Evolutionary conservation across 352 stramenopile genomes (phyloP), one percentile per base, ranked within the genome.

Genomic region (Globisporangium spinosum): DNA sequence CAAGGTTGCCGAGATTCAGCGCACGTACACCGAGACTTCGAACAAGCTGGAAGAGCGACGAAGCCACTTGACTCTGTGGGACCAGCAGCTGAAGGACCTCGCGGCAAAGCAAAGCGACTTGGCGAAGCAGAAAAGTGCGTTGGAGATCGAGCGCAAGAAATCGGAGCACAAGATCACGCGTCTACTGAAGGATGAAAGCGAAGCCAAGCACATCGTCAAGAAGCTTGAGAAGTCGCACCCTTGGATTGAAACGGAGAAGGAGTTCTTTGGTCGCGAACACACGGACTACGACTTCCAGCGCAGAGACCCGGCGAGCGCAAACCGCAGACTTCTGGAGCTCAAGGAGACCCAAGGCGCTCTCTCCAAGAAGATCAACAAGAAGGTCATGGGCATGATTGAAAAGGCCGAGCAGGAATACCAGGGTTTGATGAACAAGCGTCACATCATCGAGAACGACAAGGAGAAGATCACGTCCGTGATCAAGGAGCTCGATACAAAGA

Each of bases 361-460:
- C 54, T 96, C 83, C 0, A 98, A 98, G 74, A 99, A 99, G 72
- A 98, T 99, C 68, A 99, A 99, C 83, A 99, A 99, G 77, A 99
- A 99, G 71, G 97, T 99, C 5, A 99, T 99, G 96, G 97, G 95
- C 38, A 99, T 99, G 97, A 99, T 99, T 74, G 98, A 99, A 62
- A 99, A 99, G 82, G 97, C 98, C 0, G 97, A 99, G 78, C 89
- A 97, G 57, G 97, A 99, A 74, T 99, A 99, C 78, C 95, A 98
- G 55, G 97, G 98, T 15, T 82, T 99, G 64, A 95, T 98, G 76
- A 92, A 97, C 70, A 99, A 99, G 81, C 87, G 89, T 12, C 91
- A 98, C 68, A 98, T 99, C 67, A 98, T 99, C 57, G 97, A 99
- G 71, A 99, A 99, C 53, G 98, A 99, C 74, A 99, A 99, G 73